Percentiles rank a stretch among this genome's conserved stretches.
Conservation (phyloP, 2,329 filamentous ascomycete species). For the Fusarium coffeatum region DNA sequence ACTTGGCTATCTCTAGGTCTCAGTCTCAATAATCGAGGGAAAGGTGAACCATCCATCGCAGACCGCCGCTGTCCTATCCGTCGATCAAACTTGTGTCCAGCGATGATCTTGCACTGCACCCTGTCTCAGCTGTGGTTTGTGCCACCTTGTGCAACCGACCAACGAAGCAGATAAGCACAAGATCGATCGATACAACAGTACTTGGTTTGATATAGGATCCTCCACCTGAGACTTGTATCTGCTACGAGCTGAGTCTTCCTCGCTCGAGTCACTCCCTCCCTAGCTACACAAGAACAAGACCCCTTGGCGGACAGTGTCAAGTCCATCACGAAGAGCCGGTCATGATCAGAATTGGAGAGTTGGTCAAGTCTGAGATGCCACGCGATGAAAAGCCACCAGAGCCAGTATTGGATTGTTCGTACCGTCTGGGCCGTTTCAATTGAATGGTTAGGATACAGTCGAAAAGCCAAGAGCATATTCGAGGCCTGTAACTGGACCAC, state of each 20-base stretch:
- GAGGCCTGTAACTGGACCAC: slow-evolving; percentile 23
- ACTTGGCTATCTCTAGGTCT: neutral
- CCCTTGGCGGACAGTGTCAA: slow-evolving; percentile 11
- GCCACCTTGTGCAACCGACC: slow-evolving; percentile 19
- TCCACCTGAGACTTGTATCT: slow-evolving; percentile 5
- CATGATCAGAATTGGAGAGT: neutral
- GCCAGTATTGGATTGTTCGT: slow-evolving; percentile 6
- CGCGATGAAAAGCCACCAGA: neutral
- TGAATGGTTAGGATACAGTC: slow-evolving; percentile 1
- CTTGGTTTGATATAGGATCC: slow-evolving; percentile 8
- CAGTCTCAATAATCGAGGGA: neutral
- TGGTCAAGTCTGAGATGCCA: neutral
- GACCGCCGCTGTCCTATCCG: slow-evolving; percentile 1
- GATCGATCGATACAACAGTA: slow-evolving; percentile 27
- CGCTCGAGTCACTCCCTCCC: slow-evolving; percentile 26
- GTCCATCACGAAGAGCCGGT: neutral
- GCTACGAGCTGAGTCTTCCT: neutral
- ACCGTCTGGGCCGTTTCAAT: slow-evolving; percentile 6
- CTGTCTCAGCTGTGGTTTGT: slow-evolving; percentile 29
- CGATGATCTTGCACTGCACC: slow-evolving; percentile 1
- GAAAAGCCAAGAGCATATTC: slow-evolving; percentile 13
- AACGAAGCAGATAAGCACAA: slow-evolving; percentile 29
- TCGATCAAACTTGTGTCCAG: neutral
- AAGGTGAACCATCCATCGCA: neutral
- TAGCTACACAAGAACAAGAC: slow-evolving; percentile 25